Conservation (phyloP, 139 green algal genomes). For the Closterium sp. region DNA sequence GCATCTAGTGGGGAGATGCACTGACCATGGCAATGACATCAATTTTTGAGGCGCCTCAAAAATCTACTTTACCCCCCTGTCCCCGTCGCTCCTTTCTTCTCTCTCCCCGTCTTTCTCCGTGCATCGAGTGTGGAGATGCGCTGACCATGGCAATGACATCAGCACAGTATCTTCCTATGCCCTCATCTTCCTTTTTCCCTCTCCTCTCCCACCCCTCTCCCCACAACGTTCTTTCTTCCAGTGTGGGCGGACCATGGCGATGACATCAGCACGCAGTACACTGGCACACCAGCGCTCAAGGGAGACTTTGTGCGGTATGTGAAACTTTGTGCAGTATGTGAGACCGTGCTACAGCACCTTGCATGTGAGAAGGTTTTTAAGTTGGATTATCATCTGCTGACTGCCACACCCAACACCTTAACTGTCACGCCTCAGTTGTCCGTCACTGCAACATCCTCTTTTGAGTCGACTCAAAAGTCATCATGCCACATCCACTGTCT, state of each 20-base stretch:
- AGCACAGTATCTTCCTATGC: not conserved
- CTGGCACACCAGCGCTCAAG: constrained; percentile 43
- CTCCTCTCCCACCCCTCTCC: not conserved
- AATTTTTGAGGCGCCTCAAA: too few relatives aligned
- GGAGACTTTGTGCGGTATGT: constrained; percentile 46
- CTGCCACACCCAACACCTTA: not conserved
- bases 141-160: constrained; percentile 44
- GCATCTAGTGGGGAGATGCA: not conserved
- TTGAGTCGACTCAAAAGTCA: too few relatives aligned
- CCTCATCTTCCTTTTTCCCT: not conserved
- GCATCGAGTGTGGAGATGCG: constrained; percentile 32
- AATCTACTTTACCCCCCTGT: not conserved
- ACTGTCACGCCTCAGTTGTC: constrained; percentile 17
- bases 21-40: not conserved
- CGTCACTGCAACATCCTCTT: too few relatives aligned
- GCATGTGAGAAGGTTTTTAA: constrained; percentile 4
- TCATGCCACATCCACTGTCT: too few relatives aligned
- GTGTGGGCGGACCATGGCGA: constrained; percentile 49
- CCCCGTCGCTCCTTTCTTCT: not conserved
- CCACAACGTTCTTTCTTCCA: not conserved
- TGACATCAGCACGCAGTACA: constrained; percentile 52
- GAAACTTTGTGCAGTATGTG: not conserved
- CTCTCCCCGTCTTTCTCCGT: not conserved
- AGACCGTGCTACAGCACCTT: not conserved
- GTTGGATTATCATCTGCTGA: not conserved